Evolutionary conservation across 2,329 filamentous ascomycete species (phyloP).

Genomic region (Aspergillus sp.): DNA sequence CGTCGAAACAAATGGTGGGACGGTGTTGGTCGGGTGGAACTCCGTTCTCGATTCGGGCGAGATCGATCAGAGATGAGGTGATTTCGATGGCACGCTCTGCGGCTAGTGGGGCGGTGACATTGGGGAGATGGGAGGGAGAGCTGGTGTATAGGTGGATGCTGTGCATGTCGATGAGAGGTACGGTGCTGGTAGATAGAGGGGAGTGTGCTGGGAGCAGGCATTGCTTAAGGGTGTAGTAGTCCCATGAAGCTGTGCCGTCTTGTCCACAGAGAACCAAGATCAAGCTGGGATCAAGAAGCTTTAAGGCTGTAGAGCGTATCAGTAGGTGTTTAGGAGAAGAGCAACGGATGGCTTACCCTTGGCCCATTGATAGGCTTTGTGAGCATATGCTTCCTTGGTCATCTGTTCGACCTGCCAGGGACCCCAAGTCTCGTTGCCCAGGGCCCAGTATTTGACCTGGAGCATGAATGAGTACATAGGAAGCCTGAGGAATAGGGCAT

Average conservation of each 20-base stretch:
- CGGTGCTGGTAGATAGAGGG: constrained; percentile 42
- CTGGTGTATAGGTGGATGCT: constrained; percentile 79
- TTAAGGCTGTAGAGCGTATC: constrained; percentile 33
- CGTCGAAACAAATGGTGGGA: constrained; percentile 77
- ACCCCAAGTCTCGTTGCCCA: constrained; percentile 72
- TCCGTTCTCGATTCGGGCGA: constrained; percentile 69
- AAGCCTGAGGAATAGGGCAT: not conserved
- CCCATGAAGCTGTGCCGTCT: constrained; percentile 69
- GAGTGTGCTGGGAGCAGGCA: constrained; percentile 58
- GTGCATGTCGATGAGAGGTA: constrained; percentile 71
- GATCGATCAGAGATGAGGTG: constrained; percentile 67
- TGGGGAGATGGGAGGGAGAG: constrained; percentile 55
- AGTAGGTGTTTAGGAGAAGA: not conserved
- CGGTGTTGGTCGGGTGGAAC: constrained; percentile 58
- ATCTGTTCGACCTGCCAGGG: constrained; percentile 63
- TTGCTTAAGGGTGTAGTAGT: constrained; percentile 70
- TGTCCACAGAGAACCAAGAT: constrained; percentile 74
- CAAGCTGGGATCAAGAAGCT: constrained; percentile 63
- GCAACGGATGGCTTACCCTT: constrained; percentile 45
- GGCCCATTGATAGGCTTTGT: constrained; percentile 61
- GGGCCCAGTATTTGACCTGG: constrained; percentile 76
- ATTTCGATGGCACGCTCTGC: constrained; percentile 76
- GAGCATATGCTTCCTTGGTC: constrained; percentile 61
- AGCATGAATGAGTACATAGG: constrained; percentile 1
- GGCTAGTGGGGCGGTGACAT: constrained; percentile 65